These are phyloP conservation scores for Cytospora paraplurivora DNA, from an alignment of 2,329 filamentous ascomycete species.

Conservation along the genomic window DNA sequence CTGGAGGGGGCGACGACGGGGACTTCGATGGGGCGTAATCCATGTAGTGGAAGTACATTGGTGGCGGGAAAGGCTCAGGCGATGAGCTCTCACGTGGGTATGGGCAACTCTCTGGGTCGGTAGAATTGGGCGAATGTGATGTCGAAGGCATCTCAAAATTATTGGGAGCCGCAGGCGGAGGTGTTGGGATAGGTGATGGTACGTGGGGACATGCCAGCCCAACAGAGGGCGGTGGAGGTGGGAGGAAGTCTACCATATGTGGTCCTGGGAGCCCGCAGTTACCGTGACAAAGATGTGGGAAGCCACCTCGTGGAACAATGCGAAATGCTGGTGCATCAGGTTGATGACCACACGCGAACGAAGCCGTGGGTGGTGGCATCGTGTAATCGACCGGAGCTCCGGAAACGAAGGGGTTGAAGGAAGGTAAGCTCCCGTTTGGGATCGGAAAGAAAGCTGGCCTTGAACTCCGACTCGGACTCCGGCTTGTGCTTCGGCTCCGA, in stretches of 20 bases:
- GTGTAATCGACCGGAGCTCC: neutral
- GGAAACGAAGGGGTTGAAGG: slow-evolving; percentile 13
- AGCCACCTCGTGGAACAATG: neutral
- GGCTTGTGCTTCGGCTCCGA: slow-evolving; percentile 5
- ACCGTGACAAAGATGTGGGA: neutral
- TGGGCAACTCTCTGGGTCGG: neutral
- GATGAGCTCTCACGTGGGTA: slow-evolving; percentile 9
- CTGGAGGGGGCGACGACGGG: neutral
- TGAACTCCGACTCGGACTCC: neutral
- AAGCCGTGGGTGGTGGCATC: neutral
- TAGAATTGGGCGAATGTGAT: neutral
- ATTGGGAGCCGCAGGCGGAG: neutral
- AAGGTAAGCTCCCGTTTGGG: neutral
- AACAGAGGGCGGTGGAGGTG: neutral
- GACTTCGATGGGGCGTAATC: neutral
- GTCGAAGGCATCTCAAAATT: neutral
- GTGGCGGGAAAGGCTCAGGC: neutral
- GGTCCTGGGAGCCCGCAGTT: neutral
- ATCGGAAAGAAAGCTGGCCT: neutral
- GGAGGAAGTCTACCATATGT: neutral
- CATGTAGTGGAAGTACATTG: slow-evolving; percentile 2
- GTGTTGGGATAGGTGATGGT: neutral
- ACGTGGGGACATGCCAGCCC: neutral
- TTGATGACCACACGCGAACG: neutral
- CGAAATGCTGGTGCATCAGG: neutral